Percentiles rank a stretch among this genome's conserved stretches.
Evolutionary conservation across 2,329 filamentous ascomycete genomes (phyloP).

Genomic region (Calonectria multiphialidica): DNA sequence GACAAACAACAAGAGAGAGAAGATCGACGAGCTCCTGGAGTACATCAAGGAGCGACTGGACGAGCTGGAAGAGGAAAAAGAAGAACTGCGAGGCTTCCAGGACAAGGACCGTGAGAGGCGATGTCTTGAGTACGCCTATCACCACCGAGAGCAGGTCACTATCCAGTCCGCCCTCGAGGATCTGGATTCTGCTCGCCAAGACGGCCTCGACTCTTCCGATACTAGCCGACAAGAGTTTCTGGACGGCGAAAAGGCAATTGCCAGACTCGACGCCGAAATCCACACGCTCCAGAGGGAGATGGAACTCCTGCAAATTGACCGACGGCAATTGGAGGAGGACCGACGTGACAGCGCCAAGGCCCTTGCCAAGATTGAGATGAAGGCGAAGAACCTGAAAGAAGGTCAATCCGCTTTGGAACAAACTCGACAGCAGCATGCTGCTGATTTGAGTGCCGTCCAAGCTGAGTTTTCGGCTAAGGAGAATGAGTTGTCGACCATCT

Average conservation of each 20-base stretch:
- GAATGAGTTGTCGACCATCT: conserved; percentile 78
- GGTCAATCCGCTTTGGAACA: conserved; percentile 84
- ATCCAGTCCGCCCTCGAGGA: conserved; percentile 83
- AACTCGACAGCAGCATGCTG: conserved; percentile 76
- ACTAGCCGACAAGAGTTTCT: conserved; percentile 82
- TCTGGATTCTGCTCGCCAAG: conserved; percentile 84
- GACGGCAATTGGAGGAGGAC: conserved; percentile 89
- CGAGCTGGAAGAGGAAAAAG: conserved; percentile 97
- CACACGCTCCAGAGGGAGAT: conserved; percentile 84
- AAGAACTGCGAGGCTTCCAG: conserved; percentile 93
- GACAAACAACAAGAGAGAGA: conserved; percentile 92
- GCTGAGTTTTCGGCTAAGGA: conserved; percentile 82
- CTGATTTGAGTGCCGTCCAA: conserved; percentile 79
- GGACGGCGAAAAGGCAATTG: conserved; percentile 83
- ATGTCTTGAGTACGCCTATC: conserved; percentile 94
- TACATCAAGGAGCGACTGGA: conserved; percentile 91
- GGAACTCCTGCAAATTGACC: conserved; percentile 87
- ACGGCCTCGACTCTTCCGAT: conserved; percentile 87
- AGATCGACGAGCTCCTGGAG: conserved; percentile 92
- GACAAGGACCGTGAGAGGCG: conserved; percentile 93
- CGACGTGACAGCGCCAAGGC: conserved; percentile 83
- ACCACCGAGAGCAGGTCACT: conserved; percentile 87
- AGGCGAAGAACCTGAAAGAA: conserved; percentile 84
- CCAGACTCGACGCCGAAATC: conserved; percentile 82
- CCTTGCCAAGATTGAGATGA: conserved; percentile 88